Base-by-base conservation (phyloP, 192 early-diverging fungal species). In the Geosiphon pyriformis region DNA sequence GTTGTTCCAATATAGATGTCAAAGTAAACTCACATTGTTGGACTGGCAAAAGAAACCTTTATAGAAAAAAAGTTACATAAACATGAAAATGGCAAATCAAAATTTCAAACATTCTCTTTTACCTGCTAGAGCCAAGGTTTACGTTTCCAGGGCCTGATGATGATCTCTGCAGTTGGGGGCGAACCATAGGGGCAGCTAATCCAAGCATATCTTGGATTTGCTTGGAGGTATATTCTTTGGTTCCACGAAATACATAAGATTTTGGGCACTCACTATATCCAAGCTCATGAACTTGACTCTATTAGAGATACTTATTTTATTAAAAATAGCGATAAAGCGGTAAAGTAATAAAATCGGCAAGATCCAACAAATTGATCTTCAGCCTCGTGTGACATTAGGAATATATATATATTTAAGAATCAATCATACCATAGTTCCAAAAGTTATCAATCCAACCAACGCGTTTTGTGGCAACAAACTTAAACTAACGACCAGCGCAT, bases 181-280 rank as follows among this genome's bases (percentile, higher is more conserved):
- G 76, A 30, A 73, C 51, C 0, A 70, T 72, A 47, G 61, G 50
- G 29, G 75, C 75, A 29, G 77, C 79, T 51, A 99, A 79, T 22
- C 95, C 95, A 33, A 99, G 89, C 94, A 99, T 96, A 52, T 95
- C 94, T 76, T 95, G 93, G 65, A 99, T 89, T 76, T 97, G 95
- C 76, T 94, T 95, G 61, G 86, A 82, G 26, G 84, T 79, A 77
- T 98, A 99, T 51, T 99, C 95, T 80, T 99, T 99, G 69, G 88
- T 85, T 15, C 96, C 96, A 59, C 94, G 87, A 80, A 99, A 99
- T 18, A 99, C 93, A 76, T 93, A 94, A 32, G 94, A 95, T 73
- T 99, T 99, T 58, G 94, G 94, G 69, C 95, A 98, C 35, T 98
- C 95, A 49, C 82, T 81, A 74, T 94, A 94, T 26, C 94, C 96